phyloP scores from a whole-genome alignment of 2,329 filamentous ascomycete species.

The Diaporthe citrichinensis region DNA sequence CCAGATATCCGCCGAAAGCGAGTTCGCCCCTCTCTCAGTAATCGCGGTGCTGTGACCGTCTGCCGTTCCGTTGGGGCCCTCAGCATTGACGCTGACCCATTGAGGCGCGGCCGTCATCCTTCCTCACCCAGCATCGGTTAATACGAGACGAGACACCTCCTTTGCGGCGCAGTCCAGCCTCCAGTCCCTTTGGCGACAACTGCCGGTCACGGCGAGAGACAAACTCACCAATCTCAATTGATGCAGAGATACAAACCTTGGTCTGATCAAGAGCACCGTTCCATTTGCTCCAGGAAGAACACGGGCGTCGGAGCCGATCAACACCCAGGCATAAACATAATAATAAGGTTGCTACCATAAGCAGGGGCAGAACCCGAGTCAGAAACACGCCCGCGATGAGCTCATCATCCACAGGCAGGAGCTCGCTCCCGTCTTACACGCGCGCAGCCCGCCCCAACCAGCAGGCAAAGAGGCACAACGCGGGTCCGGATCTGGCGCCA shows the following conservation, averaged over 20 bases:
- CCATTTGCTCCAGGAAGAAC: not conserved
- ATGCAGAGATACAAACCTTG: not conserved
- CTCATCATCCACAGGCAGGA: conserved; percentile 7
- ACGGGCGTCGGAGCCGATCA: not conserved
- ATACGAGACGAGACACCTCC: conserved; percentile 18
- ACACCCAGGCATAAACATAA: conserved; percentile 4
- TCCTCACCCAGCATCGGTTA: not conserved
- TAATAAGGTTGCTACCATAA: conserved; percentile 21
- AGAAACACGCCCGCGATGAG: conserved; percentile 16
- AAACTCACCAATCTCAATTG: not conserved
- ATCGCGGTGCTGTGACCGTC: not conserved
- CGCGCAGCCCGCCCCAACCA: conserved; percentile 10
- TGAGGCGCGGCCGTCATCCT: conserved; percentile 16
- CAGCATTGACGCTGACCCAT: conserved; percentile 27
- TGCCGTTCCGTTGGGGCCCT: not conserved
- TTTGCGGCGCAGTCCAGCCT: conserved; percentile 21
- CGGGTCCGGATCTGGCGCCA: not conserved
- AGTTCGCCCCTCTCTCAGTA: not conserved
- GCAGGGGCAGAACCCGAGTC: conserved; percentile 8
- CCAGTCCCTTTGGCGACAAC: not conserved
- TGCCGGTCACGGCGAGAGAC: not conserved
- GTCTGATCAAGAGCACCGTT: not conserved
- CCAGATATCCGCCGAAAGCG: not conserved
- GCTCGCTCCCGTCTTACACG: conserved; percentile 29
- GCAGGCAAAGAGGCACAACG: not conserved